These are phyloP conservation scores for Acephala macrosclerotiorum DNA, from an alignment of 2,329 filamentous ascomycete genomes.

Conservation along the genomic window DNA sequence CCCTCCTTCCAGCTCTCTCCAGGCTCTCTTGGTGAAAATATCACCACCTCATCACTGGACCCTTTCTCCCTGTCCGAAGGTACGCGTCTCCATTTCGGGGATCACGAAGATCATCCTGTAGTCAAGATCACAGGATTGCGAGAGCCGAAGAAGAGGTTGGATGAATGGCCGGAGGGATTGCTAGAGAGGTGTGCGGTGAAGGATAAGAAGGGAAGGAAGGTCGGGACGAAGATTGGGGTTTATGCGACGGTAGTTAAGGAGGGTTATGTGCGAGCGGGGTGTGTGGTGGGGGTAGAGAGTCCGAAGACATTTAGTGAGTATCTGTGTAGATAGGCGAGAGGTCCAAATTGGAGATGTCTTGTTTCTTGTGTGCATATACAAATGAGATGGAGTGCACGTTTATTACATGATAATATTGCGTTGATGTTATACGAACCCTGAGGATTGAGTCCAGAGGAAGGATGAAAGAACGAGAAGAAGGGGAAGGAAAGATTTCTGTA, in stretches of 20 bases:
- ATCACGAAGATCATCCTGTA: conserved; percentile 24
- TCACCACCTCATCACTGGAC: conserved; percentile 33
- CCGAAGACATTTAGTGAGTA: conserved; percentile 19
- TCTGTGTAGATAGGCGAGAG: conserved; percentile 15
- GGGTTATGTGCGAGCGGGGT: conserved; percentile 29
- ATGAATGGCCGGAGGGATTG: conserved; percentile 31
- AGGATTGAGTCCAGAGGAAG: too few species aligned
- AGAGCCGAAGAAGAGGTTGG: conserved; percentile 32
- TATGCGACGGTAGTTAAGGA: conserved; percentile 27
- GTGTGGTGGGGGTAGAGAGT: conserved; percentile 24
- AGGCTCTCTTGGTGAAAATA: conserved; percentile 38
- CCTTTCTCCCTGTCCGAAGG: conserved; percentile 24
- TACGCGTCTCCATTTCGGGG: conserved; percentile 32
- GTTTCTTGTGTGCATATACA: neutral
- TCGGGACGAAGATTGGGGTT: conserved; percentile 47
- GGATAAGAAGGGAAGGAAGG: neutral
- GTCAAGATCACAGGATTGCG: conserved; percentile 33
- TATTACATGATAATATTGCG: too few species aligned
- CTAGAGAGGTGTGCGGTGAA: conserved; percentile 30
- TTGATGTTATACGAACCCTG: too few species aligned
- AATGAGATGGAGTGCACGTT: neutral
- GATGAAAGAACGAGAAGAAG: too few species aligned
- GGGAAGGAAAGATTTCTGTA: too few species aligned
- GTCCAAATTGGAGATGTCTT: neutral
- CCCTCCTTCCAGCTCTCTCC: conserved; percentile 22